Evolutionary conservation across 352 stramenopile species (phyloP), one percentile per base, ranked within the genome.

Genomic region (Globisporangium spiculum): DNA sequence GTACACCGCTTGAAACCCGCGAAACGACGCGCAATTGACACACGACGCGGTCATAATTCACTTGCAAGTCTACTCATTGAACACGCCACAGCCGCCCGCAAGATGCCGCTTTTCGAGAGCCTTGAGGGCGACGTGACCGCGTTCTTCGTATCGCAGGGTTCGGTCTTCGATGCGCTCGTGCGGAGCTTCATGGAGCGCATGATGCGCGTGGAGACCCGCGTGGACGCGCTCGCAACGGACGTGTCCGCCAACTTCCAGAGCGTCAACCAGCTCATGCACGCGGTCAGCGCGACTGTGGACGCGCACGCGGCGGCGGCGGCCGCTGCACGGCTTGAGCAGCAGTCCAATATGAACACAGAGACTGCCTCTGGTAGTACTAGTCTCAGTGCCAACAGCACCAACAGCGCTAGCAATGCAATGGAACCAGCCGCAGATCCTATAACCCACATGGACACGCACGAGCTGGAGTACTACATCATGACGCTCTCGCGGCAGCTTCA

Each of bases 111-210:
- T 36, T 91, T 91, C 67, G 83, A 90, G 54, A 70, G 70, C 41
- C 77, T 91, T 46, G 83, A 91, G 73, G 70, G 70, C 55, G 81
- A 91, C 58, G 71, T 89, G 32, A 73, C 83, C 30, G 74, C 76
- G 65, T 89, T 89, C 78, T 88, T 90, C 38, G 81, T 91, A 22
- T 81, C 83, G n/a, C 81, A 91, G 50, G 83, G 83, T 41, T 80
- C 81, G n/a, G 80, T 89, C 48, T 86, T 90, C 36, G 83, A 90
- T 60, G 52, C 75, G 56, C 72, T 91, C 59, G 70, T 89, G 46
- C 81, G 79, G 64, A 81, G 72, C 36, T 56, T 90, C 24, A 77
- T 91, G 66, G 81, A 90, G 36, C 80, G 81, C 24, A 72, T 89
- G 71, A 66, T 70, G 18, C 63, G 56, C 10, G 60, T 84, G 41